Evolutionary conservation across 768 basidiomycete genomes (phyloP), one percentile per base, ranked within the genome.

Genomic region (Tremella yokohamensis): DNA sequence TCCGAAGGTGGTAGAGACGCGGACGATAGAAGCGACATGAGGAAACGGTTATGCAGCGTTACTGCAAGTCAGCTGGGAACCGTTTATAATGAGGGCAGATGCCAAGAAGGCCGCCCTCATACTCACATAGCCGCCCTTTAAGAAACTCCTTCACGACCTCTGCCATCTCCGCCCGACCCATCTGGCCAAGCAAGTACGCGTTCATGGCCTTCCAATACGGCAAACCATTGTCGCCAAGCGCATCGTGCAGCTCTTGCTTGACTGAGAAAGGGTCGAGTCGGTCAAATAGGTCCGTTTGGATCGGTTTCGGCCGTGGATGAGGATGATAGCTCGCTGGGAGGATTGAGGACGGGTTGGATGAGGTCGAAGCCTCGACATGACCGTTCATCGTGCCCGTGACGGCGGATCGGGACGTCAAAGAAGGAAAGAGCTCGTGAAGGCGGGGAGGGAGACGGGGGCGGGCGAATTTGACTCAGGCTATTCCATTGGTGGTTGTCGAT

Each of bases 201-300:
- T 73, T 68, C 26, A 73, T 29, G 18, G 71, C 69, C 40, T 70
- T 73, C 71, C 71, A 73, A 44, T 73, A 73, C n/a, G 68, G 60
- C 60, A 73, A 40, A 2, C 71, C 71, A 61, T 70, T 54, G 52
- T 68, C 68, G 1, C 71, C 71, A 15, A 73, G 50, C 24, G 49
- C 71, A 65, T 73, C 71, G 52, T 73, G 71, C n/a, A 73, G 52
- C 54, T 73, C 66, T 59, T 73, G 68, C 58, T 73, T 73, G 61
- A 73, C 66, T 0, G 59, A 44, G 22, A 64, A 66, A 0, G 58
- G 65, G 40, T 73, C 71, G 8, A 61, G 45, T 19, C 67, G 26
- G 16, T 61, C 51, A 37, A 68, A 63, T 4, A 18, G 22, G 15
- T 45, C 42, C 6, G 42, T 45, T 22, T 45, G 42, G 15, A 45